phyloP scores from a whole-genome alignment of 495 filamentous ascomycete genomes.

The Lophiotrema nucula region DNA sequence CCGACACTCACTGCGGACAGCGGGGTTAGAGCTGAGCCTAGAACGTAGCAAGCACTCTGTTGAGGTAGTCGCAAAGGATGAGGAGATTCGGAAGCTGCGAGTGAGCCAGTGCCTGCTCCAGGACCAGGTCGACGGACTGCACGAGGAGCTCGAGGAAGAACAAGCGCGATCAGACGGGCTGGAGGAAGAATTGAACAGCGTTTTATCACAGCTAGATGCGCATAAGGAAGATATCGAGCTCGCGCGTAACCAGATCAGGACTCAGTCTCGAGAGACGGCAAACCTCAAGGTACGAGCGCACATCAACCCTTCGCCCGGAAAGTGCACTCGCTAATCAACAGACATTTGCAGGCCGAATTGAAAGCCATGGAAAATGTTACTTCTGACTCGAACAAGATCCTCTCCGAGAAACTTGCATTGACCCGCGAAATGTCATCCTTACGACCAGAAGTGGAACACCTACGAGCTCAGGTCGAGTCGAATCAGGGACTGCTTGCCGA shows the following conservation, averaged over 20 bases:
- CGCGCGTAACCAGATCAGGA: conserved; percentile 56
- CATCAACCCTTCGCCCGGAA: neutral
- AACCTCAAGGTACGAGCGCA: conserved; percentile 61
- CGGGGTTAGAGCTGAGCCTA: conserved; percentile 64
- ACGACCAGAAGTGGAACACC: conserved; percentile 75
- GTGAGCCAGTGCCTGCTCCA: conserved; percentile 62
- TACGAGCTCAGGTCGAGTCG: conserved; percentile 65
- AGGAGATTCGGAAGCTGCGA: conserved; percentile 62
- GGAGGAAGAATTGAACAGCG: conserved; percentile 53
- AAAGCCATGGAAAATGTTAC: conserved; percentile 59
- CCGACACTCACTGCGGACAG: conserved; percentile 49
- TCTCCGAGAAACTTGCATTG: conserved; percentile 74
- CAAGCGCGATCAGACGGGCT: conserved; percentile 52
- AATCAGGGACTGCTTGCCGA: conserved; percentile 67
- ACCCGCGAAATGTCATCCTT: conserved; percentile 67
- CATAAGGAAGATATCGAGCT: conserved; percentile 54
- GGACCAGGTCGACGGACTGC: conserved; percentile 67
- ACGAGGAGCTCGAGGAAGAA: conserved; percentile 57
- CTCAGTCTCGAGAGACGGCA: conserved; percentile 61
- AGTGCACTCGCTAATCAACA: conserved; percentile 14
- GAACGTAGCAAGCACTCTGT: conserved; percentile 57
- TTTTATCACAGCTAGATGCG: conserved; percentile 57
- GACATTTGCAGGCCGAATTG: conserved; percentile 61
- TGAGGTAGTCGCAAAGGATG: conserved; percentile 62
- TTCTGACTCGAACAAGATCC: conserved; percentile 64